Conservation (phyloP, 208 protist genomes). For the Acanthamoeba royreba region DNA sequence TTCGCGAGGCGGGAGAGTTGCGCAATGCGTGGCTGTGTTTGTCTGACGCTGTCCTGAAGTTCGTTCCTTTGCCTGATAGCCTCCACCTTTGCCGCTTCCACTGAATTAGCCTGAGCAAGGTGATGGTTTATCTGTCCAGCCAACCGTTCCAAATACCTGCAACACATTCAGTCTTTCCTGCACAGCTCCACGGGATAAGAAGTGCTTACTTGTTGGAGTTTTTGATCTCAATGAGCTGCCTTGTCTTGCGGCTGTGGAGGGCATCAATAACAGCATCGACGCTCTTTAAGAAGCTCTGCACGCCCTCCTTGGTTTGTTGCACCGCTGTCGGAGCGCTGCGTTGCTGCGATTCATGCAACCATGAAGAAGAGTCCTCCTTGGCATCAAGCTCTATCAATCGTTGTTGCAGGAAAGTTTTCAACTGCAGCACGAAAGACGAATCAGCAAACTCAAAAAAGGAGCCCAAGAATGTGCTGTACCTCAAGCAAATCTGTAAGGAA, state of each 20-base stretch:
- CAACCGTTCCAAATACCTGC: neutral
- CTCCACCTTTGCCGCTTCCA: neutral
- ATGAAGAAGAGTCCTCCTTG: neutral
- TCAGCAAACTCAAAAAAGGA: neutral
- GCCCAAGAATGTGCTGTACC: too few relatives aligned
- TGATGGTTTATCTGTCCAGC: neutral
- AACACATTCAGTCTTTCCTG: neutral
- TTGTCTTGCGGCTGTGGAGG: neutral
- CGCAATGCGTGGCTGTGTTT: neutral
- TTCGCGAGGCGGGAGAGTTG: neutral
- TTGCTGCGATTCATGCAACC: neutral
- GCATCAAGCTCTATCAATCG: neutral
- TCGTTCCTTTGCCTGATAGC: neutral
- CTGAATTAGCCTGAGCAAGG: neutral
- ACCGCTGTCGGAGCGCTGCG: neutral
- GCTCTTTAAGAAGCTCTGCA: neutral
- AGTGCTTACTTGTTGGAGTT: neutral
- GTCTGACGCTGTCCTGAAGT: conserved; percentile 2
- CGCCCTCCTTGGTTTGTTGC: neutral
- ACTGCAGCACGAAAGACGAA: neutral
- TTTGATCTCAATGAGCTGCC: conserved; percentile 18
- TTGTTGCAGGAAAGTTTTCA: neutral
- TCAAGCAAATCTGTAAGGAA: neutral
- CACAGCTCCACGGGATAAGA: neutral
- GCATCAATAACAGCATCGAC: neutral